Evolutionary conservation across 1,284 basidiomycete species (phyloP), one percentile per base, ranked within the genome.

Genomic region (Polyporus tsugae): DNA sequence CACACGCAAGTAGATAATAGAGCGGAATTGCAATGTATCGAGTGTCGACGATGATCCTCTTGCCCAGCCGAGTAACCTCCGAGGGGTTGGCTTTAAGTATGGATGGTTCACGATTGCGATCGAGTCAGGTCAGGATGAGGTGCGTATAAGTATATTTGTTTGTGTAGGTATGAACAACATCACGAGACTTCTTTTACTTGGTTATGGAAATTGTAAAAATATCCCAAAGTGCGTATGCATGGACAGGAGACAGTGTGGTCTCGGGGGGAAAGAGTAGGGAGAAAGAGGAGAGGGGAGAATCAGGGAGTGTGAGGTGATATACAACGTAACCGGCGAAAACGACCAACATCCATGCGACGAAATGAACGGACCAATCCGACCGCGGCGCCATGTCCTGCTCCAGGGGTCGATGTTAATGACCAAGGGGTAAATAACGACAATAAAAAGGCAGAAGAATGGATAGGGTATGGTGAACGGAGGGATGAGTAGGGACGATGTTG

Each of bases 191-290:
- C n/a, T 62, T 62, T 38, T 13, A n/a, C 53, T 66, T 66, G 10
- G 52, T 52, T 62, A 62, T 61, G 5, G 19, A 66, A n/a, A n/a
- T n/a, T n/a, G n/a, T n/a, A n/a, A 66, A 52, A 66, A 25, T 36
- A 35, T 11, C 42, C 29, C 25, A 6, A 55, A 6, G 52, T 5
- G 53, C 41, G 52, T 64, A 36, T 44, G 63, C 39, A 58, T 49
- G 60, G 36, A 59, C 39, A 59, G 41, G 33, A 55, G 52, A 35
- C 17, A 6, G 15, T 13, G 3, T 25, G 22, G 13, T 25, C 46
- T 49, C 46, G 13, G 25, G 46, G n/a, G 22, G 49, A 42, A 17
- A n/a, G 35, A 41, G n/a, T 25, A 25, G 41, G 52, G 19, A 42
- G 53, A 57, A 49, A 53, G 36, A 39, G 39, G 39, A 22, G 59